These are phyloP conservation scores for Lodderomyces beijingensis DNA, from an alignment of 1,139 yeast species.

Conservation along the genomic window DNA sequence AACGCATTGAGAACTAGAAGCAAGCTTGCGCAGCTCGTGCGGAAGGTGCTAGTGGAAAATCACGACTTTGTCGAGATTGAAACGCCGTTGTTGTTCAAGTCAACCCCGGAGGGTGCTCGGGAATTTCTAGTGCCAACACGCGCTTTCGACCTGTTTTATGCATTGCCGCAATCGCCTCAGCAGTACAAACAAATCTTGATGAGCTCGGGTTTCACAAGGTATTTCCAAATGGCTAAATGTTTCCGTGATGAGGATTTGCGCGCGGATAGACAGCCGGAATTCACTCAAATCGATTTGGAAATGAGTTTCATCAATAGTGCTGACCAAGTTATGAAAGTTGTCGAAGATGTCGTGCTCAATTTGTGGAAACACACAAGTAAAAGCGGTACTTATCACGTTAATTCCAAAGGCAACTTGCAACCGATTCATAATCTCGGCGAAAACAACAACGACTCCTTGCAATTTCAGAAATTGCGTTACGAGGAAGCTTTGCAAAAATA, in stretches of 20 bases:
- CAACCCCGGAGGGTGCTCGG: conserved; percentile 97
- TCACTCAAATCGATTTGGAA: conserved; percentile 92
- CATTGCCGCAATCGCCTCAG: conserved; percentile 96
- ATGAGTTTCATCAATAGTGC: conserved; percentile 74
- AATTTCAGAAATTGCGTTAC: conserved; percentile 53
- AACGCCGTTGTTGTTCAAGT: conserved; percentile 87
- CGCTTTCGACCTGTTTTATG: conserved; percentile 60
- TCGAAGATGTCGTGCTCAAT: conserved; percentile 52
- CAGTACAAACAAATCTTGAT: conserved; percentile 91
- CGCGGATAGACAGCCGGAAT: conserved; percentile 95
- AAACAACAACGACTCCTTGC: conserved; percentile 13
- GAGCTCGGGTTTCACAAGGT: conserved; percentile 86
- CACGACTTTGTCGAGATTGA: conserved; percentile 76
- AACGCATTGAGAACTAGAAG: conserved; percentile 59
- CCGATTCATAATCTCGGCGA: conserved; percentile 18
- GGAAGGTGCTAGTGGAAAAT: conserved; percentile 42
- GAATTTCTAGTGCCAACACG: conserved; percentile 94
- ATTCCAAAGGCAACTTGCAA: conserved; percentile 22
- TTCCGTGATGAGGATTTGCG: conserved; percentile 94
- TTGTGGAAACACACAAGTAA: conserved; percentile 54
- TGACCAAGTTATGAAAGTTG: conserved; percentile 61
- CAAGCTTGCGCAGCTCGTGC: conserved; percentile 49
- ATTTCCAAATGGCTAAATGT: conserved; percentile 89
- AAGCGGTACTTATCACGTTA: conserved; percentile 33
- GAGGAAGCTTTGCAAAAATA: conserved; percentile 63